Evolutionary conservation across 768 basidiomycete genomes (phyloP).

Genomic region (Dentipellis sp.): DNA sequence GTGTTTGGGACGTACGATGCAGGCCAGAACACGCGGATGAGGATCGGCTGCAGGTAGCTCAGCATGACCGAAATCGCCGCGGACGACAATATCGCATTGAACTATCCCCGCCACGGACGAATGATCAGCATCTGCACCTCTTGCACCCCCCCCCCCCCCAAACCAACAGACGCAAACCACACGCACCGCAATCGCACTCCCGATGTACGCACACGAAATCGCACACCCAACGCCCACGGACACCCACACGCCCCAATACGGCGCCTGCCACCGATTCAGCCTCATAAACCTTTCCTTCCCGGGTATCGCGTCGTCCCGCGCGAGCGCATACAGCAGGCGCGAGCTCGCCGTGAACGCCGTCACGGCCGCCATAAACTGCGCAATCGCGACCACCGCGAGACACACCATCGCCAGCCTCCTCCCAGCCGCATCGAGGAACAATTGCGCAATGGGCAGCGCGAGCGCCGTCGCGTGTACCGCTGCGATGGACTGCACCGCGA

Average conservation of each 20-base stretch:
- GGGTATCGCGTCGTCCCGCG: slow-evolving; percentile 45
- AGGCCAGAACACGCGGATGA: slow-evolving; percentile 51
- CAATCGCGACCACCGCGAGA: slow-evolving; percentile 37
- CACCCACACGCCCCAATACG: slow-evolving; percentile 45
- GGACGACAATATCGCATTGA: slow-evolving; percentile 48
- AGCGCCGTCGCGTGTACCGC: slow-evolving; percentile 39
- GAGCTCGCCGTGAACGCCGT: slow-evolving; percentile 54
- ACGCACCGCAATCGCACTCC: slow-evolving; percentile 43
- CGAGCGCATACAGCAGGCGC: slow-evolving; percentile 45
- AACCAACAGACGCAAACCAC: not conserved
- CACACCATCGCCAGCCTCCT: slow-evolving; percentile 37
- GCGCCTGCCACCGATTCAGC: slow-evolving; percentile 44
- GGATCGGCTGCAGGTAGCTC: slow-evolving; percentile 47
- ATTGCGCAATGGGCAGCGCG: slow-evolving; percentile 52
- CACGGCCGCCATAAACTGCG: slow-evolving; percentile 46
- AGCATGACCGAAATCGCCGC: slow-evolving; percentile 51
- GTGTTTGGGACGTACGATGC: slow-evolving; percentile 30
- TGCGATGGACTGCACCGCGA: slow-evolving; percentile 44
- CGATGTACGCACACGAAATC: slow-evolving; percentile 51
- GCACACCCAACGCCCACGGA: slow-evolving; percentile 44
- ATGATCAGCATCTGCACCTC: not conserved
- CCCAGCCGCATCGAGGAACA: slow-evolving; percentile 47
- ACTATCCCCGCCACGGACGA: slow-evolving; percentile 22
- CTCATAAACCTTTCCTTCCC: slow-evolving; percentile 37
- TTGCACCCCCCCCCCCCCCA: not conserved